Conservation (phyloP, 176 grass and related monocot species). For the Tillandsia leiboldiana region DNA sequence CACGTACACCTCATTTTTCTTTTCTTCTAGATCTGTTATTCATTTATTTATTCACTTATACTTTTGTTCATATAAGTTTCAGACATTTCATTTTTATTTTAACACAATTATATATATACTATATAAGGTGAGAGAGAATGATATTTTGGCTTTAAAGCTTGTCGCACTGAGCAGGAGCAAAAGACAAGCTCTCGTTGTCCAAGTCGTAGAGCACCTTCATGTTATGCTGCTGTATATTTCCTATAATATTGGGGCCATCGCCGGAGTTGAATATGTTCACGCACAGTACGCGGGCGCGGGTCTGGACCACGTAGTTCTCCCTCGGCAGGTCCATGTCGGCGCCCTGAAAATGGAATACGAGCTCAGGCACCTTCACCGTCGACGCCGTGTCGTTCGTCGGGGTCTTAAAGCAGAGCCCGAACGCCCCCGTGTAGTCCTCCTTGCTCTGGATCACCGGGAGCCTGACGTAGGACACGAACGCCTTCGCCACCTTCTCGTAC, state of each 20-base stretch:
- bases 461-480: conserved; percentile 30
- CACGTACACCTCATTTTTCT: too few species aligned
- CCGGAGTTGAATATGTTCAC: conserved; percentile 21
- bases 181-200: conserved; percentile 9
- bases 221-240: conserved; percentile 23
- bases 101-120: too few species aligned
- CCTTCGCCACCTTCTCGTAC: conserved; percentile 20
- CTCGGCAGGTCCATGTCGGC: conserved; percentile 44
- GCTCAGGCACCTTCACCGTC: conserved; percentile 33
- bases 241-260: conserved; percentile 10
- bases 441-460: conserved; percentile 19
- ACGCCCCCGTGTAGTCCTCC: neutral
- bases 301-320: conserved; percentile 42
- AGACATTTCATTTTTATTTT: too few species aligned
- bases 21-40: too few species aligned
- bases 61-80: too few species aligned
- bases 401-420: conserved; percentile 18
- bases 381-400: neutral
- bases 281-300: conserved; percentile 28
- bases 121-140: too few species aligned
- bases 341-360: conserved; percentile 58
- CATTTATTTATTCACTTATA: too few species aligned
- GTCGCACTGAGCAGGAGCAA: conserved; percentile 20
- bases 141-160: conserved; percentile 7
- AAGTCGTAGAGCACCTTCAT: conserved; percentile 26